Percentiles rank a stretch among this genome's conserved stretches.
Conservation (phyloP, 768 basidiomycete species). For the Leucosporidium creatinivorum region DNA sequence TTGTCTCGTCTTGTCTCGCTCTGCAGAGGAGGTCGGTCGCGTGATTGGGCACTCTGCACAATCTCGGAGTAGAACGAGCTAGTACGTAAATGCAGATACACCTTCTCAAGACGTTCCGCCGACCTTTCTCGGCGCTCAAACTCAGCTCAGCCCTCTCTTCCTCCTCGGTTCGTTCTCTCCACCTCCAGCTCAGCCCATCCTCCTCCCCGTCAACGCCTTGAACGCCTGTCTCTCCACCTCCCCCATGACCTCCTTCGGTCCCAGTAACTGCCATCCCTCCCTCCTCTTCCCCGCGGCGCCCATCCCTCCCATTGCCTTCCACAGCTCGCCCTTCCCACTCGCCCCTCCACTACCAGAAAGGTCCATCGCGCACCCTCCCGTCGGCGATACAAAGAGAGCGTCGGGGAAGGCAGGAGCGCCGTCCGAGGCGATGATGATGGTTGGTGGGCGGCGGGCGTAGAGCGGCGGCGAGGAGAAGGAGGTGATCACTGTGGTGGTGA, state of each 20-base stretch:
- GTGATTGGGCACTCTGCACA: no score
- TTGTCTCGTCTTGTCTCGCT: no score
- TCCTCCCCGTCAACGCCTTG: constrained; percentile 26
- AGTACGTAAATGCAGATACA: no score
- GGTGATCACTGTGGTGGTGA: constrained; percentile 9
- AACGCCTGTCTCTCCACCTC: constrained; percentile 28
- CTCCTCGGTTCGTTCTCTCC: neutral
- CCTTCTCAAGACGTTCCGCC: no score
- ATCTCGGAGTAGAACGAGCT: no score
- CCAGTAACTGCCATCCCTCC: constrained; percentile 29
- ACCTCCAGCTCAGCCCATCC: constrained; percentile 11
- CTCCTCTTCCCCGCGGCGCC: neutral
- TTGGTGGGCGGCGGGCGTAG: constrained; percentile 22
- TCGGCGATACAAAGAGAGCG: constrained; percentile 14
- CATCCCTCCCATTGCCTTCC: neutral
- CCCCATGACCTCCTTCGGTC: constrained; percentile 10
- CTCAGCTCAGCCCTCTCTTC: no score
- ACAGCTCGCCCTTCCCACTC: neutral
- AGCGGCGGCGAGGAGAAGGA: constrained; percentile 19
- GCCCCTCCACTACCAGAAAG: neutral
- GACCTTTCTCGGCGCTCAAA: no score
- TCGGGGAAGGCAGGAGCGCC: constrained; percentile 12
- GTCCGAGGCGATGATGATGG: constrained; percentile 24
- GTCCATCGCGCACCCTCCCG: constrained; percentile 24
- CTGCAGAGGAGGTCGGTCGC: no score